Percentiles rank a stretch among this genome's conserved stretches.
phyloP scores from a whole-genome alignment of 2,329 filamentous ascomycete genomes.

The Thelonectria discophora region DNA sequence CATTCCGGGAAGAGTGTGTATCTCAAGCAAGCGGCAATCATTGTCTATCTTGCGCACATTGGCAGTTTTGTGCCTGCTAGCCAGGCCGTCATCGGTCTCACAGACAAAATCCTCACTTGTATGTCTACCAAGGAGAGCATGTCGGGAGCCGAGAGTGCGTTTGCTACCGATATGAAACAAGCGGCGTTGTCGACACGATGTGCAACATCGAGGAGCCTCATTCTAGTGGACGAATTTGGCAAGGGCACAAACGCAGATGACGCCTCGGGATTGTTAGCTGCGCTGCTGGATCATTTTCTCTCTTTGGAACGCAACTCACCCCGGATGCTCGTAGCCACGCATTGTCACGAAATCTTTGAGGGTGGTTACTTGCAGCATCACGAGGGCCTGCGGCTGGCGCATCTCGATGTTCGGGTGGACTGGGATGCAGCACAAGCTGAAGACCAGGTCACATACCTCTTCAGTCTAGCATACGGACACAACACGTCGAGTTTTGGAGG shows the following conservation, averaged over 20 bases:
- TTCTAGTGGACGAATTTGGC: slow-evolving; percentile 93
- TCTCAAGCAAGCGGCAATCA: slow-evolving; percentile 89
- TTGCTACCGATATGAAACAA: slow-evolving; percentile 85
- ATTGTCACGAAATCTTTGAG: slow-evolving; percentile 78
- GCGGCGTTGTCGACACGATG: slow-evolving; percentile 79
- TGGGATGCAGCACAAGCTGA: slow-evolving; percentile 58
- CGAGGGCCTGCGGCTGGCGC: slow-evolving; percentile 65
- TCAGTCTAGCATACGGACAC: slow-evolving; percentile 72
- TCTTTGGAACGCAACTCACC: slow-evolving; percentile 57
- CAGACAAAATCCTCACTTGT: slow-evolving; percentile 90
- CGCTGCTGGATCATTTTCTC: slow-evolving; percentile 66
- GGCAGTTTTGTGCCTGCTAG: slow-evolving; percentile 91
- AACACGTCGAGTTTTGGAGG: slow-evolving; percentile 86
- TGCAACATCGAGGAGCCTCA: slow-evolving; percentile 77
- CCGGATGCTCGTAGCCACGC: slow-evolving; percentile 69
- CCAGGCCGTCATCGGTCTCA: slow-evolving; percentile 80
- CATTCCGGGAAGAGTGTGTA: slow-evolving; percentile 98
- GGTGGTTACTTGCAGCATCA: slow-evolving; percentile 62
- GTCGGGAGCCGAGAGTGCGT: slow-evolving; percentile 67
- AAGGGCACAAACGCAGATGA: slow-evolving; percentile 69
- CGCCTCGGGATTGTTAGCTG: slow-evolving; percentile 66
- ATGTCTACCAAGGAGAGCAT: slow-evolving; percentile 78
- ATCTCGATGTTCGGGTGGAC: slow-evolving; percentile 77
- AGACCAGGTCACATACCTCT: slow-evolving; percentile 77
- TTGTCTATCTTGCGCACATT: slow-evolving; percentile 91